phyloP scores from a whole-genome alignment of 352 stramenopile genomes.

The Globisporangium nagaii region DNA sequence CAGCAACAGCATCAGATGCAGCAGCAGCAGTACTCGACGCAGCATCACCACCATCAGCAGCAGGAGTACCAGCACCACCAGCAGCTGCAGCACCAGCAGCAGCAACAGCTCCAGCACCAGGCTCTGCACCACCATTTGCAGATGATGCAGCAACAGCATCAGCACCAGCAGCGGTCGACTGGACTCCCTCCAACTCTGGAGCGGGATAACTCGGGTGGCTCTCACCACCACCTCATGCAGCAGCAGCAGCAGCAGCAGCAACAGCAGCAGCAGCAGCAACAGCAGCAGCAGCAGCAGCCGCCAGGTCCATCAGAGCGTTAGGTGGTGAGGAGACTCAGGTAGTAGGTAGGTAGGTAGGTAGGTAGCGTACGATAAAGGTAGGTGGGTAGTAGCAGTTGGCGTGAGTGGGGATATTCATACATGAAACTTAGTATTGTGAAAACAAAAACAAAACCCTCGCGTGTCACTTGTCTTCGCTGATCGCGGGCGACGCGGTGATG shows the following conservation, averaged over 20 bases:
- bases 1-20: constrained; percentile 13
- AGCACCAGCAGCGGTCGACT: constrained; percentile 29
- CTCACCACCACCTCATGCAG: constrained; percentile 43
- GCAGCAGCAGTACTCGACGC: constrained; percentile 24
- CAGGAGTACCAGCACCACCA: constrained; percentile 42
- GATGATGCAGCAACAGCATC: constrained; percentile 43
- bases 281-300: constrained; percentile 11
- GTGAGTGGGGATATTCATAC: constrained; percentile 10
- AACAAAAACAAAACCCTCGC: too few species aligned
- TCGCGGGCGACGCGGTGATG: constrained; percentile 63
- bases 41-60: constrained; percentile 38
- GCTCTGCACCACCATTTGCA: constrained; percentile 39
- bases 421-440: constrained; percentile 4
- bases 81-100: constrained; percentile 35
- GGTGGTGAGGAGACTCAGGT: neutral
- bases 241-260: constrained; percentile 37
- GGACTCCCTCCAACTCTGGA: constrained; percentile 6
- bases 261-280: constrained; percentile 18
- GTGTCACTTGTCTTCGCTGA: constrained; percentile 53
- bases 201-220: constrained; percentile 13
- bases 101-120: constrained; percentile 42
- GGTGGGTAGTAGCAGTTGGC: neutral
- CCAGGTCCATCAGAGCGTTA: constrained; percentile 9
- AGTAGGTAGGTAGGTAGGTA: too few species aligned
- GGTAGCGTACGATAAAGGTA: neutral